A percentile compares a stretch with the other conserved stretches of the same genome.
phyloP scores from a whole-genome alignment of 257 asterid species.

The Solanum sparsipilum region DNA sequence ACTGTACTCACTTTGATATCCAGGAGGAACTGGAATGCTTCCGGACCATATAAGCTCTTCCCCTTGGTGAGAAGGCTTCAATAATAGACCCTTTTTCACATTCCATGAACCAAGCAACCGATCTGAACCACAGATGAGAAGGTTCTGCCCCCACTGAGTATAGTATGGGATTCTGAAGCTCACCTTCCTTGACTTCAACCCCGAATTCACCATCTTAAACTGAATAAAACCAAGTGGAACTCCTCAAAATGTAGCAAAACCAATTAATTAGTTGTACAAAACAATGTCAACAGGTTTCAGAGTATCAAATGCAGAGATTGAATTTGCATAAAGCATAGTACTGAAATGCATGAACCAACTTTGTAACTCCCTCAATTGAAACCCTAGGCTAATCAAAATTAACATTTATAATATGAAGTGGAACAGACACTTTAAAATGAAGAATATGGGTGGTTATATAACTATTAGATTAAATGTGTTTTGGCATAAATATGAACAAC shows the following conservation, averaged over 20 bases:
- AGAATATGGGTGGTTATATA: not conserved
- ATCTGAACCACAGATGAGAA: slow-evolving; percentile 83
- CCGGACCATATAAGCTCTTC: slow-evolving; percentile 88
- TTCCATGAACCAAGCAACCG: slow-evolving; percentile 84
- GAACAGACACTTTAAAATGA: not conserved
- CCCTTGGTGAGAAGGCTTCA: slow-evolving; percentile 75
- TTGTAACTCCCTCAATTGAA: not conserved
- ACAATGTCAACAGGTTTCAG: not conserved
- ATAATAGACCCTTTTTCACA: slow-evolving; percentile 71
- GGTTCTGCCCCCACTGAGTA: slow-evolving; percentile 88
- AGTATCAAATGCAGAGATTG: not conserved
- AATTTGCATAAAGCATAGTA: not conserved
- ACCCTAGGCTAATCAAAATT: not conserved
- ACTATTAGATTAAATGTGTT: not conserved
- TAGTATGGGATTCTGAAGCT: slow-evolving; percentile 74
- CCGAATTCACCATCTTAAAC: slow-evolving; percentile 49
- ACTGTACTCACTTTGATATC: slow-evolving; percentile 61
- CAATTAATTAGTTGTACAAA: not conserved
- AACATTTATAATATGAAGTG: not conserved
- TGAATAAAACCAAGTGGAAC: not conserved
- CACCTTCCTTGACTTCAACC: slow-evolving; percentile 49
- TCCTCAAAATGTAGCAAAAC: slow-evolving; percentile 9
- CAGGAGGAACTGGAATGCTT: slow-evolving; percentile 43
- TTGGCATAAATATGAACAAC: not conserved
- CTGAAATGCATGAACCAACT: not conserved